phyloP scores from a whole-genome alignment of 2,329 filamentous ascomycete species.

The Trichoderma koningiopsis region DNA sequence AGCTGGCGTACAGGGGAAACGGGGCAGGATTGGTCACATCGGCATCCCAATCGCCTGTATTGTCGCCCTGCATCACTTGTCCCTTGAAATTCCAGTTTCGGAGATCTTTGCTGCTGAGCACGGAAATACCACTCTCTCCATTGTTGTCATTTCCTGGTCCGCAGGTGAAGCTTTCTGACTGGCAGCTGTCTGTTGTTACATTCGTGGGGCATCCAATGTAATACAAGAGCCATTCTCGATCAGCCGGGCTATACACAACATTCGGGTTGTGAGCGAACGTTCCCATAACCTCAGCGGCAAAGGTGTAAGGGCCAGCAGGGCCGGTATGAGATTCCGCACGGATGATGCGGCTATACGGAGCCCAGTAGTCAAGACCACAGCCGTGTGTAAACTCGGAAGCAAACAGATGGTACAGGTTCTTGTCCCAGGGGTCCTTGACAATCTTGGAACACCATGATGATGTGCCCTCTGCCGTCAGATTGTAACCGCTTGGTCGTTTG shows the following conservation, averaged over 20 bases:
- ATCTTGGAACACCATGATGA: slow-evolving; percentile 54
- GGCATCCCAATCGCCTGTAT: slow-evolving; percentile 29
- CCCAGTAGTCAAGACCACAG: slow-evolving; percentile 52
- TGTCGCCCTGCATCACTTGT: slow-evolving; percentile 29
- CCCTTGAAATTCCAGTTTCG: slow-evolving; percentile 28
- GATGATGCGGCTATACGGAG: slow-evolving; percentile 48
- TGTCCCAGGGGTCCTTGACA: slow-evolving; percentile 45
- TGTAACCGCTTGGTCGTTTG: slow-evolving; percentile 47
- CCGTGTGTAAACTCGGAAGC: slow-evolving; percentile 48
- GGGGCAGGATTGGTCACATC: slow-evolving; percentile 47
- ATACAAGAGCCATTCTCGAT: slow-evolving; percentile 49
- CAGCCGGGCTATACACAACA: slow-evolving; percentile 46
- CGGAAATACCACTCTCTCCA: slow-evolving; percentile 35
- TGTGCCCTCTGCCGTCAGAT: slow-evolving; percentile 45
- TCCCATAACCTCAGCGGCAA: slow-evolving; percentile 42
- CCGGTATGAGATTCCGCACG: slow-evolving; percentile 49
- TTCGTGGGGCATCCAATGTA: slow-evolving; percentile 41
- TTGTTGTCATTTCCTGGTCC: slow-evolving; percentile 31
- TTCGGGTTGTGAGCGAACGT: slow-evolving; percentile 52
- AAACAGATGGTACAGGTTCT: slow-evolving; percentile 47
- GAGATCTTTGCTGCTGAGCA: slow-evolving; percentile 31
- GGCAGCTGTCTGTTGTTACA: slow-evolving; percentile 21
- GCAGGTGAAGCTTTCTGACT: slow-evolving; percentile 27
- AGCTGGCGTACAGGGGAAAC: slow-evolving; percentile 37
- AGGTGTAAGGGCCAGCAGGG: slow-evolving; percentile 48